These are phyloP conservation scores for Barnettozyma populi DNA, from an alignment of 805 yeast species.

Conservation along the genomic window DNA sequence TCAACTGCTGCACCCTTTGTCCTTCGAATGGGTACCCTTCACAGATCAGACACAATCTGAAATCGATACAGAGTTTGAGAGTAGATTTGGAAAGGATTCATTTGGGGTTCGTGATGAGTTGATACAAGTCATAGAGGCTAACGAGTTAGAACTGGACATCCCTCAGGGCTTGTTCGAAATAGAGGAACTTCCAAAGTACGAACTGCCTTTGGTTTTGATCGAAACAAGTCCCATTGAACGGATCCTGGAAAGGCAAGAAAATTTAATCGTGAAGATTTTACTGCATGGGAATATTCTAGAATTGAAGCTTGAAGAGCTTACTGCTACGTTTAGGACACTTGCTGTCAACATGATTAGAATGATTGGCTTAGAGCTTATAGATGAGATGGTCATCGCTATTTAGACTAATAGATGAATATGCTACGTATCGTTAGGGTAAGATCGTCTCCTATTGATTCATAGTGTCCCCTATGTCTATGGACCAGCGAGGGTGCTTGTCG, in stretches of 20 bases:
- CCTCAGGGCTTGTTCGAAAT: neutral
- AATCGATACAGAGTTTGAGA: constrained; percentile 1
- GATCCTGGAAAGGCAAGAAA: neutral
- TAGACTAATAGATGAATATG: neutral
- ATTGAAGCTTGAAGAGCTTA: neutral
- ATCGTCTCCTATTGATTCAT: too few species aligned
- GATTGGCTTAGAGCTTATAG: neutral
- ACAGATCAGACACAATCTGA: neutral
- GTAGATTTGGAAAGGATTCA: constrained; percentile 2
- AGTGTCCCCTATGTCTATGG: too few species aligned
- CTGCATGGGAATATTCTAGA: neutral
- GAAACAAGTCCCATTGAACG: constrained; percentile 1
- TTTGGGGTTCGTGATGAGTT: neutral
- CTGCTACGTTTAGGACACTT: neutral
- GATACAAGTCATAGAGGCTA: neutral
- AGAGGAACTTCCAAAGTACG: constrained; percentile 2
- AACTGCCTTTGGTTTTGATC: constrained; percentile 1
- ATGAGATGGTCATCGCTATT: constrained; percentile 1
- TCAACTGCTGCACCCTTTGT: constrained; percentile 52
- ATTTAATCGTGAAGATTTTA: neutral
- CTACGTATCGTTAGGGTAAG: too few species aligned
- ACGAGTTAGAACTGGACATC: neutral
- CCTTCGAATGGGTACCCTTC: constrained; percentile 7
- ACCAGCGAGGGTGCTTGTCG: too few species aligned
- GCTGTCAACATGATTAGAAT: neutral